phyloP scores from a whole-genome alignment of 2,329 filamentous ascomycete genomes.

The Xylaria sp. region DNA sequence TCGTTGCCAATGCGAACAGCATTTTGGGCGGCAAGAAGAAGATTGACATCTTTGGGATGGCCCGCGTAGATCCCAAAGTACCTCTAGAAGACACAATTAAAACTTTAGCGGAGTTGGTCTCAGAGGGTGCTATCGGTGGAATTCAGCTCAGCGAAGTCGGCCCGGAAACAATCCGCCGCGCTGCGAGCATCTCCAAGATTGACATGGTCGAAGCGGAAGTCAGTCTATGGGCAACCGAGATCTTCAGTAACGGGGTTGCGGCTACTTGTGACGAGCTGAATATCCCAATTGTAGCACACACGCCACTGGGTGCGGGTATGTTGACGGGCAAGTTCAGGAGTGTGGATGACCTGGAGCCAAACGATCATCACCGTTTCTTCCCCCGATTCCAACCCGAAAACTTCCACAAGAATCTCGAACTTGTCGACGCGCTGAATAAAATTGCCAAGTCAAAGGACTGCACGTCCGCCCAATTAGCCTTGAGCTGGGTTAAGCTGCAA shows the following conservation, averaged over 20 bases:
- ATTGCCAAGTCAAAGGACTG: slow-evolving; percentile 60
- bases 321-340: slow-evolving; percentile 61
- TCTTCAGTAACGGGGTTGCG: slow-evolving; percentile 53
- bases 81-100: slow-evolving; percentile 55
- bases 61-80: slow-evolving; percentile 53
- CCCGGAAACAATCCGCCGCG: slow-evolving; percentile 54
- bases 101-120: slow-evolving; percentile 39
- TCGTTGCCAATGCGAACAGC: slow-evolving; percentile 60
- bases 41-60: slow-evolving; percentile 64
- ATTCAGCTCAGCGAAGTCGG: slow-evolving; percentile 56
- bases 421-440: slow-evolving; percentile 59
- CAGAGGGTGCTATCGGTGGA: slow-evolving; percentile 56
- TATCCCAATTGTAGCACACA: slow-evolving; percentile 69
- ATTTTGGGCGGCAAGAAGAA: slow-evolving; percentile 56
- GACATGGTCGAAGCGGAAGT: slow-evolving; percentile 58
- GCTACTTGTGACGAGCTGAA: slow-evolving; percentile 58
- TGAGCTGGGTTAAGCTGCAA: slow-evolving; percentile 61
- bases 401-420: slow-evolving; percentile 63
- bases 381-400: slow-evolving; percentile 63
- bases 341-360: slow-evolving; percentile 58
- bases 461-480: slow-evolving; percentile 62
- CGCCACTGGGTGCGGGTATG: slow-evolving; percentile 60
- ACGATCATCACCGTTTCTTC: slow-evolving; percentile 55
- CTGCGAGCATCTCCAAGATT: slow-evolving; percentile 51
- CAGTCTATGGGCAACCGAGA: slow-evolving; percentile 55